These are phyloP conservation scores for Benincasa hispida DNA, from an alignment of 306 rosid species.

Conservation along the genomic window DNA sequence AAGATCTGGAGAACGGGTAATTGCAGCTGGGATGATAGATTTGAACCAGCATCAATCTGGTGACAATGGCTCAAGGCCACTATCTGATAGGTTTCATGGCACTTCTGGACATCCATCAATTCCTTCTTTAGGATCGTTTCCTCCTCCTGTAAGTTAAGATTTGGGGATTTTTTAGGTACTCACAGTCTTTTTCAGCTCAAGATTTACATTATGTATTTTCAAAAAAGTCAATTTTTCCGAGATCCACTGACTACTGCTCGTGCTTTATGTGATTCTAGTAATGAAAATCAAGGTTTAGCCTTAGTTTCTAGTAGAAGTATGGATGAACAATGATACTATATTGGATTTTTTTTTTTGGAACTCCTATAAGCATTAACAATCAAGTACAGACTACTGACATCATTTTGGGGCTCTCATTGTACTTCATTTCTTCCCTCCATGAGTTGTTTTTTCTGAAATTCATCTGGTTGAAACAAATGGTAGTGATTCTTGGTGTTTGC, in stretches of 20 bases:
- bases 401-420: neutral
- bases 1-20: slow-evolving; percentile 48
- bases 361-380: neutral
- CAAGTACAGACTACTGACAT: neutral
- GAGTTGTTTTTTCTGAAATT: neutral
- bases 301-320: neutral
- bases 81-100: slow-evolving; percentile 41
- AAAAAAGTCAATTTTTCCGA: neutral
- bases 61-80: slow-evolving; percentile 36
- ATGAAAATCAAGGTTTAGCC: neutral
- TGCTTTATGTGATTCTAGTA: neutral
- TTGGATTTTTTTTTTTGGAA: neutral
- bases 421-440: neutral
- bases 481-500: slow-evolving; percentile 19
- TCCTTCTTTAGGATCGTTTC: slow-evolving; percentile 53
- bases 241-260: neutral
- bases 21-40: slow-evolving; percentile 39
- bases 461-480: slow-evolving; percentile 2
- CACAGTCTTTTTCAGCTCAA: neutral
- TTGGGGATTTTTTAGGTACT: slow-evolving; percentile 10
- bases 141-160: slow-evolving; percentile 58
- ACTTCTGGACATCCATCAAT: slow-evolving; percentile 43
- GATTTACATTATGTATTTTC: neutral
- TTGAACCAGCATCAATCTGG: slow-evolving; percentile 42
- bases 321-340: neutral